Percentiles rank a stretch among this genome's conserved stretches.
Conservation (phyloP, 768 basidiomycete genomes). For the Suillus subaureus region DNA sequence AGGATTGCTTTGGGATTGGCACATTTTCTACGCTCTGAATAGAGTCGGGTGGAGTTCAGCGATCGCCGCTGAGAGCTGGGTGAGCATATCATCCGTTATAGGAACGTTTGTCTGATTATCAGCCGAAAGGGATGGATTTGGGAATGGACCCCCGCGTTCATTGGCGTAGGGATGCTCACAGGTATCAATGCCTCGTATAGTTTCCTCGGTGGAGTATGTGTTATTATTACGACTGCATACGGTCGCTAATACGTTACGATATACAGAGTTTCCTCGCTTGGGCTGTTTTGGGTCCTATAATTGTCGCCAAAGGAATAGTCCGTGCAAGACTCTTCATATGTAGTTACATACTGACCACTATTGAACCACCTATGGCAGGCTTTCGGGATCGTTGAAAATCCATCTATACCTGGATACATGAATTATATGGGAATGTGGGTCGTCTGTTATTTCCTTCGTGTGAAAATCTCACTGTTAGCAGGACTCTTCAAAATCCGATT, state of each 20-base stretch:
- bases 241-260: slow-evolving; percentile 7
- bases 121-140: slow-evolving; percentile 15
- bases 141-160: slow-evolving; percentile 51
- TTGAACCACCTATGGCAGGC: slow-evolving; percentile 6
- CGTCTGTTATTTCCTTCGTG: neutral
- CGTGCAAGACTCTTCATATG: neutral
- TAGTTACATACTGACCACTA: neutral
- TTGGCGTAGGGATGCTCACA: slow-evolving; percentile 57
- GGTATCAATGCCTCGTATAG: slow-evolving; percentile 57
- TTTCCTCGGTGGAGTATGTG: slow-evolving; percentile 44
- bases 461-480: neutral
- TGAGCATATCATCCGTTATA: slow-evolving; percentile 19
- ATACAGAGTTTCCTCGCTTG: slow-evolving; percentile 55
- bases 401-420: slow-evolving; percentile 13
- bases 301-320: slow-evolving; percentile 52
- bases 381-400: slow-evolving; percentile 1
- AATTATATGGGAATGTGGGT: slow-evolving; percentile 14
- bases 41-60: slow-evolving; percentile 58
- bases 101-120: neutral
- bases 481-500: slow-evolving; percentile 45
- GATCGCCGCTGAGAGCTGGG: slow-evolving; percentile 60
- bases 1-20: slow-evolving; percentile 61
- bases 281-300: slow-evolving; percentile 59
- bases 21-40: slow-evolving; percentile 63
- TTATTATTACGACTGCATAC: slow-evolving; percentile 2